A percentile compares a stretch with the other conserved stretches of the same genome.
These are phyloP conservation scores for Guadua angustifolia DNA, from an alignment of 176 grass and related monocot species.

Conservation along the genomic window DNA sequence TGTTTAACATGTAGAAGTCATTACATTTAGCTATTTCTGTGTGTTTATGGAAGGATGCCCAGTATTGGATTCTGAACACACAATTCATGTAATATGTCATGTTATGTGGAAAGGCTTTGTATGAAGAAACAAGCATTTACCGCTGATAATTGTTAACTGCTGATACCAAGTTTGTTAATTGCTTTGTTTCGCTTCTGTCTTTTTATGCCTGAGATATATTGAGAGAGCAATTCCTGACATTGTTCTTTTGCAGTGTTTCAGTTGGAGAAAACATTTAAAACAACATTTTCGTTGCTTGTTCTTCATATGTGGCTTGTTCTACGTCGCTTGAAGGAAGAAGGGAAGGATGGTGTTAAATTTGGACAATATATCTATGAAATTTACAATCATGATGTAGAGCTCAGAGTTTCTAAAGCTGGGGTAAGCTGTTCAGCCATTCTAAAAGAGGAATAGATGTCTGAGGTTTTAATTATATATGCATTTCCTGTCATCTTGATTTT, in stretches of 20 bases:
- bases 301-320: conserved; percentile 98
- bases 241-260: conserved; percentile 79
- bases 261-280: conserved; percentile 99
- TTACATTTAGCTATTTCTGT: not conserved
- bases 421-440: conserved; percentile 58
- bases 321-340: conserved; percentile 86
- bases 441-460: not conserved
- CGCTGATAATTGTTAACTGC: not conserved
- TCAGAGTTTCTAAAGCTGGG: conserved; percentile 97
- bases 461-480: conserved; percentile 13
- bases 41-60: not conserved
- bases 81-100: conserved; percentile 2
- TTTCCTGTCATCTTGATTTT: conserved; percentile 26
- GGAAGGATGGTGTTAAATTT: conserved; percentile 88
- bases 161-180: conserved; percentile 21
- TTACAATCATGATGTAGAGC: conserved; percentile 96
- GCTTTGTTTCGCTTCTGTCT: conserved; percentile 10
- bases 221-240: conserved; percentile 4
- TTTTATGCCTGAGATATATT: conserved; percentile 41
- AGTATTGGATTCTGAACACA: not conserved
- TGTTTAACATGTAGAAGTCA: conserved; percentile 6
- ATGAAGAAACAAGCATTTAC: not conserved
- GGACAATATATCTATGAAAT: conserved; percentile 94
- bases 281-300: conserved; percentile 95
- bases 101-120: conserved; percentile 26